phyloP scores from a whole-genome alignment of 129 eudicot species.

The Rutidosis leptorrhynchoides region DNA sequence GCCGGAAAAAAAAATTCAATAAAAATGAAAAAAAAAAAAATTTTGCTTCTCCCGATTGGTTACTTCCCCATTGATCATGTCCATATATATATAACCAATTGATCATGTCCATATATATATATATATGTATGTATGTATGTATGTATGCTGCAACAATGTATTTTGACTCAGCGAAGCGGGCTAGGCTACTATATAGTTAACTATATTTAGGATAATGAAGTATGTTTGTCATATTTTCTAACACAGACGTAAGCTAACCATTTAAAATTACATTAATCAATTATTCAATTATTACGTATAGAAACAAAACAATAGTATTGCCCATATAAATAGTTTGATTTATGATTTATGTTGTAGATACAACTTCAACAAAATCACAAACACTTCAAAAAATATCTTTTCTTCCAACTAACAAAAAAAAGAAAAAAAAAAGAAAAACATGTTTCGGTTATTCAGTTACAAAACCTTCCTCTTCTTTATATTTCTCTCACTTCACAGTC shows the following conservation, averaged over 20 bases:
- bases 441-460: constrained; percentile 58
- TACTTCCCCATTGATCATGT: too few species aligned
- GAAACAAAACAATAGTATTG: not conserved
- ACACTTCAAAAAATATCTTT: constrained; percentile 15
- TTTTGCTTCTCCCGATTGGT: too few species aligned
- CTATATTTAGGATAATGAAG: not conserved
- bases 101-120: too few species aligned
- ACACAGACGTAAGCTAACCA: not conserved
- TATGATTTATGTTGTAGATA: constrained; percentile 10
- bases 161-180: too few species aligned
- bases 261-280: not conserved
- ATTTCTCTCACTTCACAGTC: constrained; percentile 29
- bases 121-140: too few species aligned
- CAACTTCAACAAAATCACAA: constrained; percentile 9
- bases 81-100: too few species aligned
- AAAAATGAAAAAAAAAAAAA: too few species aligned
- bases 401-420: constrained; percentile 32
- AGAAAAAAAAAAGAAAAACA: too few species aligned
- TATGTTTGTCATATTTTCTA: not conserved
- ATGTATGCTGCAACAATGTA: too few species aligned
- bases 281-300: not conserved
- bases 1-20: too few species aligned
- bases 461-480: constrained; percentile 9
- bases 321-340: constrained; percentile 33
- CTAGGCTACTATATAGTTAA: too few species aligned